These are phyloP conservation scores for Tilletiaria anomala DNA, from an alignment of 1,284 basidiomycete genomes.

Conservation along the genomic window DNA sequence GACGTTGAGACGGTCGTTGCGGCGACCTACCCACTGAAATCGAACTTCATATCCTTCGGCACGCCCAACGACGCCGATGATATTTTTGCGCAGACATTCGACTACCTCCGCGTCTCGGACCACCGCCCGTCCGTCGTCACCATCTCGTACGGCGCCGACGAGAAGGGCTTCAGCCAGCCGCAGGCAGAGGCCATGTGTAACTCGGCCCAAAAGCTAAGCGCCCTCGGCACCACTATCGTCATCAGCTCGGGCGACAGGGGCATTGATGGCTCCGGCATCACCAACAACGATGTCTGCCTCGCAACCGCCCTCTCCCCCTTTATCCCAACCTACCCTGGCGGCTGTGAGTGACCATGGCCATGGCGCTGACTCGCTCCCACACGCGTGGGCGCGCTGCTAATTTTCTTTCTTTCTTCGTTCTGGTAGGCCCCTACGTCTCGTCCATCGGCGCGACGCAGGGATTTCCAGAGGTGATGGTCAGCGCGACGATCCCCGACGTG, in stretches of 20 bases:
- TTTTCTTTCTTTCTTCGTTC: no score
- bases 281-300: not conserved
- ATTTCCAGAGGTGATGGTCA: not conserved
- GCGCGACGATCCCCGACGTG: not conserved
- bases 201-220: slow-evolving; percentile 7
- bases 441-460: slow-evolving; percentile 7
- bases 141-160: slow-evolving; percentile 6
- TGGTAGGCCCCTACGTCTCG: slow-evolving; percentile 7
- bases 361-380: no score
- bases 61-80: slow-evolving; percentile 3
- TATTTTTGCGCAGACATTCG: slow-evolving; percentile 8
- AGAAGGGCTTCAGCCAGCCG: slow-evolving; percentile 1
- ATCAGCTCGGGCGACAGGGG: slow-evolving; percentile 8
- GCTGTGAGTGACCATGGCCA: no score
- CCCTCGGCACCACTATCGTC: slow-evolving; percentile 8
- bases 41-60: slow-evolving; percentile 5
- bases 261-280: slow-evolving; percentile 2
- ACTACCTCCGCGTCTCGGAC: not conserved
- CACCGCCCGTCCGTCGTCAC: slow-evolving; percentile 4
- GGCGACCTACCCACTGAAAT: slow-evolving; percentile 5
- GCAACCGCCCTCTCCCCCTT: slow-evolving; percentile 1
- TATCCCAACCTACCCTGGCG: slow-evolving; percentile 7
- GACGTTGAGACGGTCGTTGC: slow-evolving; percentile 4
- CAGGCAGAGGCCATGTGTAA: slow-evolving; percentile 4
- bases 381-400: no score